Evolutionary conservation across 2,329 filamentous ascomycete species (phyloP), one percentile per base, ranked within the genome.

Genomic region (Balansia obtecta): DNA sequence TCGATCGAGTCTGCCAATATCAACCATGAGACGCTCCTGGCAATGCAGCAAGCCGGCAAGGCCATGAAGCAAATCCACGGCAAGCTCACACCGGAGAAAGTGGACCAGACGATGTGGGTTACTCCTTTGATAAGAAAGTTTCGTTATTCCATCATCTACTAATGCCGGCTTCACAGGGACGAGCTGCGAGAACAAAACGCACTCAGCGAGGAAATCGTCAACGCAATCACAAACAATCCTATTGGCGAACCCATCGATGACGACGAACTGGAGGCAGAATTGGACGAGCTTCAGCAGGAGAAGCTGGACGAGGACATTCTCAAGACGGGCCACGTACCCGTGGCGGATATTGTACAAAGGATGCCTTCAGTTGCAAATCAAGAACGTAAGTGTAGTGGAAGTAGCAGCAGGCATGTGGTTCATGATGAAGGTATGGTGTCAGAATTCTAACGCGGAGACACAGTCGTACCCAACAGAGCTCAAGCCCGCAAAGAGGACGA

Each of bases 1-100:
- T 85, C 87, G 53, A 97, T 98, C 73, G 93, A 98, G 70, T 88
- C 90, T 45, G 93, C 93, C 54, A 98, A 97, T 67, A 96, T 98
- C 74, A 98, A 98, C 76, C 84, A 91, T 71, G 90, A 96, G 75
- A 98, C 93, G 12, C 75, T 97, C 56, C 80, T 85, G 58, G 91
- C 90, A 8, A 96, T 98, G 89, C 85, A 95, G 79, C 84, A 84
- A 64, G 91, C 93, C 11, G 83, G 87, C 57, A 73, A 82, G 54
- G 93, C 91, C 37, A 97, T 98, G 90, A 85, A 90, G 73, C 75
- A 84, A 56, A 98, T 98, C 60, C 89, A 97, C 66, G 85, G 83
- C 60, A 86, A 86, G 56, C 80, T 97, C 57, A 95, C 88, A 46
- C 86, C 93, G 56, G 89, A 96, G 61, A 93, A 94, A 71, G 91